Base-by-base conservation (phyloP, 345 rosid genomes). In the Camelina laxa region DNA sequence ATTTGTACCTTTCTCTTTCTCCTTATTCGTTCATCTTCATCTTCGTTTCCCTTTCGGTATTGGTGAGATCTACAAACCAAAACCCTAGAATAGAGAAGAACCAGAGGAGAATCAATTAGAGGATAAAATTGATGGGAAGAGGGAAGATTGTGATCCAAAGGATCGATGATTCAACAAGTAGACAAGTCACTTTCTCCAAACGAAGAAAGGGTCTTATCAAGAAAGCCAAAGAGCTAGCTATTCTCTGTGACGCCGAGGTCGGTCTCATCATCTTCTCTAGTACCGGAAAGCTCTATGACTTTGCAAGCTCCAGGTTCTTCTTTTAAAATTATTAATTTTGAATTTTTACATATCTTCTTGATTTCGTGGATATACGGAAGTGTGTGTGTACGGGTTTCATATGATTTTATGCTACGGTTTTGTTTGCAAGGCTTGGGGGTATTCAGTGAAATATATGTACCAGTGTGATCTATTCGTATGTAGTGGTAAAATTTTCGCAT, bases 141-240 rank as follows among this genome's bases (percentile, higher is more conserved):
- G 83, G 83, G 20, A 80, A 80, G 61, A 80, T 75, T 71, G 83
- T 80, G 80, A 80, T 80, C 65, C 80, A 72, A 75, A 80, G 80
- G 80, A 80, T 80, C 83, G 80, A 75, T 75, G 79, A 80, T 71
- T 80, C 80, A 6, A 70, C 83, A 1, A 80, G 83, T 75, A 75
- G 83, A 66, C 83, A 80, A 80, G 83, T 80, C 21, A 80, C 83
- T 75, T 80, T 80, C 80, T 80, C 83, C n/a, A 80, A 80, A 67
- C 36, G 83, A 75, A 80, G 83, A 71, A 80, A 80, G 60, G 83
- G 83, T 42, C 73, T 80, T 30, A 75, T 80, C 54, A 80, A 80
- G 83, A 80, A 80, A 62, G 80, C 83, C 21, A 75, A 80, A 63
- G 83, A 80, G 73, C 44, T 80, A 50, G 80, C 80, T 10, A 80